A percentile compares a stretch with the other conserved stretches of the same genome.
Evolutionary conservation across 2,329 filamentous ascomycete species (phyloP).

Genomic region (Rutstroemia sp.): DNA sequence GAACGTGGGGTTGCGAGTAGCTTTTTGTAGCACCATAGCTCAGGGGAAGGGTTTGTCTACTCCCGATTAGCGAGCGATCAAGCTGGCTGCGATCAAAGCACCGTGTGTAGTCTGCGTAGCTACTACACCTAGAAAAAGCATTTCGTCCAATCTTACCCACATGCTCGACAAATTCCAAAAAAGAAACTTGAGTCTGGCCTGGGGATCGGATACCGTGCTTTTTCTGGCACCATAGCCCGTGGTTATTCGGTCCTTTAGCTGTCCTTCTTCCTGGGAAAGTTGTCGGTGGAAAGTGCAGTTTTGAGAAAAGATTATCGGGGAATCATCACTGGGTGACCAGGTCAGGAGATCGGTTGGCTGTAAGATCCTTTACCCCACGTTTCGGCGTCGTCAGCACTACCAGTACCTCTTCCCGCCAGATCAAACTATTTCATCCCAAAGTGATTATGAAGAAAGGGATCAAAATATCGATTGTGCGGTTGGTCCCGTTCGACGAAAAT

Average conservation of each 20-base stretch:
- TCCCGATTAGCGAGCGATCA: not conserved
- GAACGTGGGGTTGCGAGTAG: not conserved
- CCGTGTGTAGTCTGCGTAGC: not conserved
- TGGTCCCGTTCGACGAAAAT: not conserved
- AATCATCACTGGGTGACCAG: not conserved
- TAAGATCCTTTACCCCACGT: not conserved
- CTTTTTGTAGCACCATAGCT: too few species aligned
- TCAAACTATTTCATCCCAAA: not conserved
- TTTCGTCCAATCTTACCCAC: not conserved
- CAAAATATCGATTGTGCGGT: not conserved
- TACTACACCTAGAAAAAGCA: not conserved
- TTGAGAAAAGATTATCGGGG: not conserved
- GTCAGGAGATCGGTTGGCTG: not conserved
- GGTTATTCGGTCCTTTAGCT: not conserved
- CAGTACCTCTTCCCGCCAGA: not conserved
- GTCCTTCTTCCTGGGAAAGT: not conserved
- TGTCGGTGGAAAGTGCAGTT: not conserved
- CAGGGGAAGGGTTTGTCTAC: not conserved
- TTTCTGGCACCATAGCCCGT: not conserved
- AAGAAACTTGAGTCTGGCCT: not conserved
- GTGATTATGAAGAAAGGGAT: not conserved
- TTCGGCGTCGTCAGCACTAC: not conserved
- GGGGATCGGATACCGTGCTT: not conserved
- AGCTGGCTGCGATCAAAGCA: not conserved
- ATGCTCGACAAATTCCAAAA: not conserved